Evolutionary conservation across 305 asterid species (phyloP), one percentile per base, ranked within the genome.

Genomic region (Fraxinus platypoda): DNA sequence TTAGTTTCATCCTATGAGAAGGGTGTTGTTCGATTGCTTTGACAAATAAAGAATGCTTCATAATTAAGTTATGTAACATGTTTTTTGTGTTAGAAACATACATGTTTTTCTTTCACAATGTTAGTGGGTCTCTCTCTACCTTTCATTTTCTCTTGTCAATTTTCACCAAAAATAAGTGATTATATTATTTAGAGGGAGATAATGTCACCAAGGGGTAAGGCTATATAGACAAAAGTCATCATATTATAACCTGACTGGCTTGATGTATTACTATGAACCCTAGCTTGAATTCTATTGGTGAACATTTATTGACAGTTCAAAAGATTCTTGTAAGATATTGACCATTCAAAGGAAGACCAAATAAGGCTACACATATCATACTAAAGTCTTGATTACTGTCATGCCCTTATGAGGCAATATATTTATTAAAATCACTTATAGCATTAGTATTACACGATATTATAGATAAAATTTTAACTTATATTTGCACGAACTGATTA

Each of bases 271-370:
- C 81, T 83, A 85, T 85, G 81, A 85, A 85, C 84, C 78, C 83
- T 59, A 78, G 73, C 73, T 64, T 64, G 80, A 83, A 85, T 78
- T 78, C 73, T 77, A 86, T 81, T 78, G 89, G 87, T 83, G 77
- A 78, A 76, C 81, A 78, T 73, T 75, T 77, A 74, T 78, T 77
- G 85, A 82, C 83, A 83, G 88, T 25, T 64, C 78, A 78, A 86
- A 89, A 89, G 92, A 88, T 88, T 89, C 90, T 77, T 78, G 75
- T 72, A 75, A 87, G 90, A 89, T 83, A 85, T 86, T 85, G 92
- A 88, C 92, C 88, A 86, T 88, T 89, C 92, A 85, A 89, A 87
- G 80, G 54, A 80, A 87, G 76, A 76, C 81, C 83, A 83, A 79
- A 84, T 83, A 80, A 79, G 81, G 83, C 80, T 84, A 75, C 73